Percentiles rank a stretch among this genome's conserved stretches.
Evolutionary conservation across 2,329 filamentous ascomycete species (phyloP).

Genomic region (Diaporthe nobilis): DNA sequence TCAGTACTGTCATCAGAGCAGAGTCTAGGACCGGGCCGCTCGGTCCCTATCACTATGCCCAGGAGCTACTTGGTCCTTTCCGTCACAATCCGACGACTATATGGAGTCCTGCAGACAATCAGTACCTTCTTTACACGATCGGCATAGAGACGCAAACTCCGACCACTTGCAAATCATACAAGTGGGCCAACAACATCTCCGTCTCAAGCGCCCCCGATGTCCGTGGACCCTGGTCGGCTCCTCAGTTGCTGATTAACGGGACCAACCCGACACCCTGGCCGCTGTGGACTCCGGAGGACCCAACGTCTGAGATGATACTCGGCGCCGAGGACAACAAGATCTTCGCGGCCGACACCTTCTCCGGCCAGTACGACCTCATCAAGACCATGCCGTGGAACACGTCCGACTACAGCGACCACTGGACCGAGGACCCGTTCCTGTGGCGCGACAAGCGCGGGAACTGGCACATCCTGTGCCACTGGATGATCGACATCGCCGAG

Average conservation of each 20-base stretch:
- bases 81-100: conserved; percentile 8
- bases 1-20: conserved; percentile 13
- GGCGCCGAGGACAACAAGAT: conserved; percentile 26
- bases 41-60: conserved; percentile 8
- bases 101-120: conserved; percentile 21
- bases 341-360: background rate
- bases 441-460: conserved; percentile 49
- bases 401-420: conserved; percentile 46
- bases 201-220: conserved; percentile 46
- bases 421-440: conserved; percentile 49
- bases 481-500: conserved; percentile 35
- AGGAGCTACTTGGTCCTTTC: background rate
- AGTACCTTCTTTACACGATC: conserved; percentile 30
- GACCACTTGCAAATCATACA: conserved; percentile 45
- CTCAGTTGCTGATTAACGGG: conserved; percentile 43
- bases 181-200: conserved; percentile 47
- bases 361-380: conserved; percentile 34
- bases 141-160: conserved; percentile 13
- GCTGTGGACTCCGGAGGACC: background rate
- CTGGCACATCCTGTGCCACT: conserved; percentile 48
- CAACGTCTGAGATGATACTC: conserved; percentile 7
- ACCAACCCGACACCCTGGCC: conserved; percentile 29
- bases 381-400: conserved; percentile 46
- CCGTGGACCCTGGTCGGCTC: conserved; percentile 42
- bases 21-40: conserved; percentile 5